Conservation (phyloP, 768 basidiomycete species). For the Peribolospora kevripleyi region DNA sequence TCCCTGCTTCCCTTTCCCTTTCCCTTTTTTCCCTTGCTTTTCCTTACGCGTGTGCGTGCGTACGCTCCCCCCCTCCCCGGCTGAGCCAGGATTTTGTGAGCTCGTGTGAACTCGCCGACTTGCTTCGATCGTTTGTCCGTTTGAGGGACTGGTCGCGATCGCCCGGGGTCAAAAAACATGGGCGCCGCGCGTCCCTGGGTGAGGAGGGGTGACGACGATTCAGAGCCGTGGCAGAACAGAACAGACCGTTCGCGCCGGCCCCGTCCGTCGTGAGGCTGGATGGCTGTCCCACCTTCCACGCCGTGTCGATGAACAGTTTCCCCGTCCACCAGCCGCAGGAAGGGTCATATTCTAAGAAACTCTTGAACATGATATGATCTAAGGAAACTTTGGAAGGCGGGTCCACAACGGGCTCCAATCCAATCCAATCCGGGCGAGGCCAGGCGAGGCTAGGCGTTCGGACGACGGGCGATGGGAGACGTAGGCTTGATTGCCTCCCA, state of each 20-base stretch:
- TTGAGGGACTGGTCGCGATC: background rate
- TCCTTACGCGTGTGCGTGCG: background rate
- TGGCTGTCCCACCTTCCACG: too few relatives aligned
- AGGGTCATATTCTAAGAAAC: too few relatives aligned
- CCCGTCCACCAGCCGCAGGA: too few relatives aligned
- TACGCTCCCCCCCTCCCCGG: background rate
- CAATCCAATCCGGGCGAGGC: too few relatives aligned
- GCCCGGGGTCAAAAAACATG: background rate
- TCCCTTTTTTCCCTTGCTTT: background rate
- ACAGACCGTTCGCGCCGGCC: too few relatives aligned
- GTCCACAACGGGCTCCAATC: too few relatives aligned
- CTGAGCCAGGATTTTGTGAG: background rate
- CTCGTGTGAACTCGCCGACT: background rate
- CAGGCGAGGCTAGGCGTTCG: too few relatives aligned
- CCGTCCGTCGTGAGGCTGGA: too few relatives aligned
- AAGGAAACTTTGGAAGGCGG: too few relatives aligned
- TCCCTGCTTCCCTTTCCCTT: background rate
- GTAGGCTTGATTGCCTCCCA: background rate
- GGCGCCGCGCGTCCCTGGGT: background rate
- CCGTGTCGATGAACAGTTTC: too few relatives aligned
- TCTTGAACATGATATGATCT: too few relatives aligned
- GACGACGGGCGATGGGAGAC: background rate
- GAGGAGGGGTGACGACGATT: slow-evolving; percentile 1
- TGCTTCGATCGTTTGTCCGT: background rate
- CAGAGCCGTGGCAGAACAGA: too few relatives aligned